phyloP scores from a whole-genome alignment of 2,329 filamentous ascomycete species.

The Emergomyces orientalis region DNA sequence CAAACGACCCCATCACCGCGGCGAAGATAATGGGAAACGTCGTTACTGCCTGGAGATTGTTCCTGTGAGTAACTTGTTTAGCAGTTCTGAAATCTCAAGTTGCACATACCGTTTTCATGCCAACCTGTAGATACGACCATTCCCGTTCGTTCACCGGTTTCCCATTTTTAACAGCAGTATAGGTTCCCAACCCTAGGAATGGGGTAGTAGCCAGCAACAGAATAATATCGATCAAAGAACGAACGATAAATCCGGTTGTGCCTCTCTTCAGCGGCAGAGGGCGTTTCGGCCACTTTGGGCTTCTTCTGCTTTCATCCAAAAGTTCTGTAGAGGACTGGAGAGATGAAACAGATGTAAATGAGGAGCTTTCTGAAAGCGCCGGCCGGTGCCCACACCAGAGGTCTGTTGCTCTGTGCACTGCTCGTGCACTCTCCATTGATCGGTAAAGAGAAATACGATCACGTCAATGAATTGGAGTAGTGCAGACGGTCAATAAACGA shows the following conservation, averaged over 20 bases:
- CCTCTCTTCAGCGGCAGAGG: not conserved
- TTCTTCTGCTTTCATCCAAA: not conserved
- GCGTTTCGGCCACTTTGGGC: not conserved
- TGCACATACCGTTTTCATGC: conserved; percentile 10
- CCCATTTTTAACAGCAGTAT: not conserved
- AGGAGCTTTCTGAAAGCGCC: not conserved
- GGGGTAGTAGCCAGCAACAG: conserved; percentile 5
- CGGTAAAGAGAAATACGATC: not conserved
- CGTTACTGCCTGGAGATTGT: conserved; percentile 8
- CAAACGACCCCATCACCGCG: conserved; percentile 12
- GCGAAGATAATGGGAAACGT: conserved; percentile 12
- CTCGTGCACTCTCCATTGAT: not conserved
- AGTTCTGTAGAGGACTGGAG: not conserved
- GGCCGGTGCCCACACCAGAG: not conserved
- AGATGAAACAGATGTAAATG: not conserved
- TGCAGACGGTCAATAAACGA: not conserved
- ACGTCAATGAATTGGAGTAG: not conserved
- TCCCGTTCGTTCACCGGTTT: conserved; percentile 3
- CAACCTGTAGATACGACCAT: conserved; percentile 6
- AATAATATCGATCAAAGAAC: conserved; percentile 3
- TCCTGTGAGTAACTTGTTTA: not conserved
- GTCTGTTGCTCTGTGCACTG: not conserved
- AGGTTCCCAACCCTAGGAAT: conserved; percentile 8
- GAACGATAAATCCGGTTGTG: not conserved
- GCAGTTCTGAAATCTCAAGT: not conserved